These are phyloP conservation scores for Zea luxurians DNA, from an alignment of 176 grass and related monocot genomes.

Conservation along the genomic window DNA sequence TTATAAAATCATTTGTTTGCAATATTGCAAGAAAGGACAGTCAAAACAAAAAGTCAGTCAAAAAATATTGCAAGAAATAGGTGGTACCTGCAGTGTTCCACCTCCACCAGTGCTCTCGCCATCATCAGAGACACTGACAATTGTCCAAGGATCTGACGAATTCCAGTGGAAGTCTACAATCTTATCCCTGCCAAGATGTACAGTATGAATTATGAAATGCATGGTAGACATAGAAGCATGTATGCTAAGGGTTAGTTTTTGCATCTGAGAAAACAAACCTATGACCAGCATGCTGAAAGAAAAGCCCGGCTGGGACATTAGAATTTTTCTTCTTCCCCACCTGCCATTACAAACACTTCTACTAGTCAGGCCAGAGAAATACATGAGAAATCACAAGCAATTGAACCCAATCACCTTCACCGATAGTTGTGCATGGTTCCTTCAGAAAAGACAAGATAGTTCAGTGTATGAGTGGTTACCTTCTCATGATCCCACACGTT, in stretches of 20 bases:
- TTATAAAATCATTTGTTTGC: constrained; percentile 7
- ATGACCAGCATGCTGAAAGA: constrained; percentile 95
- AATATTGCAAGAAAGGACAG: background rate
- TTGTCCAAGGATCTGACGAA: constrained; percentile 90
- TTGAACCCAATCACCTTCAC: background rate
- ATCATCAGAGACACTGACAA: constrained; percentile 94
- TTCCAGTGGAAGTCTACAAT: constrained; percentile 98
- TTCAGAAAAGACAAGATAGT: constrained; percentile 8
- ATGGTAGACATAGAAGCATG: background rate
- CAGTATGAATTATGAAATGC: constrained; percentile 4
- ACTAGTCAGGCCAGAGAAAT: constrained; percentile 5
- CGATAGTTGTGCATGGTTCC: background rate
- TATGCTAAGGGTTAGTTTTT: background rate
- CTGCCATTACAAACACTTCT: constrained; percentile 42
- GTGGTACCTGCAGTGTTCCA: constrained; percentile 87
- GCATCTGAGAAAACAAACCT: constrained; percentile 49
- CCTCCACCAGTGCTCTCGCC: constrained; percentile 96
- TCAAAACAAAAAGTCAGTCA: no score
- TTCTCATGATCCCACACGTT: constrained; percentile 92
- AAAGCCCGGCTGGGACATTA: constrained; percentile 72
- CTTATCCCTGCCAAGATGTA: constrained; percentile 56
- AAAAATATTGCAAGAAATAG: background rate
- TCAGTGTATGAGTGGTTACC: constrained; percentile 44
- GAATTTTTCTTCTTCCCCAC: constrained; percentile 74
- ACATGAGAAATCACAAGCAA: background rate